phyloP scores from a whole-genome alignment of 768 basidiomycete species.

The Pleurotus citrinopileatus region DNA sequence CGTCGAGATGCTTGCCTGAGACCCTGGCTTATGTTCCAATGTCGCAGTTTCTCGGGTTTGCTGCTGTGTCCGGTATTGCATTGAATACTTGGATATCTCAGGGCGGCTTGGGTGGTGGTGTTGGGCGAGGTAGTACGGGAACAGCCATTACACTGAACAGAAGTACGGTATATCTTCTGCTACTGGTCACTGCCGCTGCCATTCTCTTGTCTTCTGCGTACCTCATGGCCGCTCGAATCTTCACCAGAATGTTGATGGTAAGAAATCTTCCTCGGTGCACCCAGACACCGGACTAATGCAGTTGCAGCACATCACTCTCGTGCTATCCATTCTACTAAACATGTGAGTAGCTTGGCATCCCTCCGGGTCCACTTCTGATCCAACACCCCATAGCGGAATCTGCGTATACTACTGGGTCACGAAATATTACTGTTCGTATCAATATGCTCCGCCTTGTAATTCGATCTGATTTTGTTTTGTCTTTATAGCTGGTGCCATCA shows the following conservation, averaged over 20 bases:
- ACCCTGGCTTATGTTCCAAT: background rate
- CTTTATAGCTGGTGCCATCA: conserved; percentile 81
- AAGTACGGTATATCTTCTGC: conserved; percentile 73
- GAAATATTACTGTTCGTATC: conserved; percentile 67
- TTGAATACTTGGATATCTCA: conserved; percentile 58
- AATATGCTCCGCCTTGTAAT: no score
- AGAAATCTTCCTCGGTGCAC: background rate
- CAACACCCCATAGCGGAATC: conserved; percentile 47
- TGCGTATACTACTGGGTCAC: conserved; percentile 76
- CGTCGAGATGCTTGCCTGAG: background rate
- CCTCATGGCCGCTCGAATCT: conserved; percentile 66
- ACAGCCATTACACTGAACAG: conserved; percentile 67
- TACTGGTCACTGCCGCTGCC: conserved; percentile 68
- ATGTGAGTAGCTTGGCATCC: conserved; percentile 42
- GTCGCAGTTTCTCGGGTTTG: conserved; percentile 62
- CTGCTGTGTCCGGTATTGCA: conserved; percentile 62
- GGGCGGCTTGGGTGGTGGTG: conserved; percentile 71
- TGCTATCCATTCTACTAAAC: conserved; percentile 60
- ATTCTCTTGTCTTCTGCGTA: conserved; percentile 64
- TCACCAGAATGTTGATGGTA: conserved; percentile 69
- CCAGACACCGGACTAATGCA: background rate
- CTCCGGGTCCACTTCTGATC: conserved; percentile 2
- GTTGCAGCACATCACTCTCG: conserved; percentile 55
- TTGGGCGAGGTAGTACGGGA: conserved; percentile 53
- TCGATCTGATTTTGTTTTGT: no score